phyloP scores from a whole-genome alignment of 140 eudicot genomes.

The Bidens hawaiensis region DNA sequence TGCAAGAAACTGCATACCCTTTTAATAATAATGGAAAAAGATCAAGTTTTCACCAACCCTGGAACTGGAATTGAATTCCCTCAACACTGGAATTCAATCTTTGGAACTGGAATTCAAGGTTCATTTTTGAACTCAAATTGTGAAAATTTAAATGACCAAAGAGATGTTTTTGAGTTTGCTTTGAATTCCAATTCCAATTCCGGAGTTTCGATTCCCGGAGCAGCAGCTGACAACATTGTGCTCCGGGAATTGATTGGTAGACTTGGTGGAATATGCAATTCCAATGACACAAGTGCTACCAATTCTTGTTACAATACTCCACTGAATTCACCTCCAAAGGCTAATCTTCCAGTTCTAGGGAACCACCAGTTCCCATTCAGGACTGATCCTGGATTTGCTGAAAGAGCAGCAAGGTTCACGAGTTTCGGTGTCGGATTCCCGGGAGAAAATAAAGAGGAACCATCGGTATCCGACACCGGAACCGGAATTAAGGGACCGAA shows the following conservation, averaged over 20 bases:
- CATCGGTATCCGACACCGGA: conserved; percentile 61
- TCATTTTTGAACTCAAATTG: conserved; percentile 50
- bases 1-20: conserved; percentile 16
- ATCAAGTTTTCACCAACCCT: conserved; percentile 34
- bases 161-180: conserved; percentile 81
- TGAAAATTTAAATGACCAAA: conserved; percentile 60
- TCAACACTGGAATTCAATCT: conserved; percentile 33
- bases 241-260: conserved; percentile 78
- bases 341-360: no score
- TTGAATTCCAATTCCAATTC: conserved; percentile 59
- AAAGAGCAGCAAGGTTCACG: conserved; percentile 45
- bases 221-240: conserved; percentile 44
- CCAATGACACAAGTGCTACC: conserved; percentile 39
- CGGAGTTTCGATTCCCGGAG: conserved; percentile 23
- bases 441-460: conserved; percentile 50
- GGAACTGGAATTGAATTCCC: conserved; percentile 25
- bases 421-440: conserved; percentile 42
- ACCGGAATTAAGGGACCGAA: conserved; percentile 24
- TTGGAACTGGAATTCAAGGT: conserved; percentile 34
- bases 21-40: conserved; percentile 46
- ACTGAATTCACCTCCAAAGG: conserved; percentile 77
- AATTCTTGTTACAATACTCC: conserved; percentile 72
- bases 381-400: neutral
- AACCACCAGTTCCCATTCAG: conserved; percentile 16
- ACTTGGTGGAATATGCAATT: conserved; percentile 68